phyloP scores from a whole-genome alignment of 1,139 yeast species.

The Geotrichum siamense region DNA sequence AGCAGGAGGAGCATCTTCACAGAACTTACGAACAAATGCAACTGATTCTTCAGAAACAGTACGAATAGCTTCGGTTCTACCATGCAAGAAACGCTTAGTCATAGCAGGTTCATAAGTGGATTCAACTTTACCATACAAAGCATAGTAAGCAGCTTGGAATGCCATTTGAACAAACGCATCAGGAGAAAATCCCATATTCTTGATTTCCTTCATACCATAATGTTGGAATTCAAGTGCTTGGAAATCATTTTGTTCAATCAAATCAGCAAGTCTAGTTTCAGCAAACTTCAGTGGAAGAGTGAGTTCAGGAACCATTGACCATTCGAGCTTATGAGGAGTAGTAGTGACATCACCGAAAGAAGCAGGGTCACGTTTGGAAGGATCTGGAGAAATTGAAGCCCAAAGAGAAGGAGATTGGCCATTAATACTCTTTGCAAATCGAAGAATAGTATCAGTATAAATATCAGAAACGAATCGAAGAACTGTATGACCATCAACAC shows the following conservation, averaged over 20 bases:
- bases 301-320: slow-evolving; percentile 75
- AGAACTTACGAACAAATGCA: slow-evolving; percentile 74
- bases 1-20: slow-evolving; percentile 57
- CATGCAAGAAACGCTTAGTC: slow-evolving; percentile 83
- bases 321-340: slow-evolving; percentile 80
- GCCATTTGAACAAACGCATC: slow-evolving; percentile 95
- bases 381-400: slow-evolving; percentile 47
- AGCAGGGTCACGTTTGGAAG: slow-evolving; percentile 39
- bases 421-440: slow-evolving; percentile 80
- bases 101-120: slow-evolving; percentile 94
- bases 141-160: slow-evolving; percentile 87
- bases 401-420: slow-evolving; percentile 75
- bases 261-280: slow-evolving; percentile 79
- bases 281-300: slow-evolving; percentile 81
- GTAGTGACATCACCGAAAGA: slow-evolving; percentile 38
- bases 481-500: slow-evolving; percentile 94
- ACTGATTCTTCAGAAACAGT: slow-evolving; percentile 77
- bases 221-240: slow-evolving; percentile 67
- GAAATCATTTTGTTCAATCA: slow-evolving; percentile 85
- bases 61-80: slow-evolving; percentile 87
- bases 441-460: slow-evolving; percentile 79
- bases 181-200: slow-evolving; percentile 81
- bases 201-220: slow-evolving; percentile 73
- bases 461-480: slow-evolving; percentile 81
- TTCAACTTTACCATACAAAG: slow-evolving; percentile 86